Conservation (phyloP, 208 protist species). For the Trypanosoma congolense region DNA sequence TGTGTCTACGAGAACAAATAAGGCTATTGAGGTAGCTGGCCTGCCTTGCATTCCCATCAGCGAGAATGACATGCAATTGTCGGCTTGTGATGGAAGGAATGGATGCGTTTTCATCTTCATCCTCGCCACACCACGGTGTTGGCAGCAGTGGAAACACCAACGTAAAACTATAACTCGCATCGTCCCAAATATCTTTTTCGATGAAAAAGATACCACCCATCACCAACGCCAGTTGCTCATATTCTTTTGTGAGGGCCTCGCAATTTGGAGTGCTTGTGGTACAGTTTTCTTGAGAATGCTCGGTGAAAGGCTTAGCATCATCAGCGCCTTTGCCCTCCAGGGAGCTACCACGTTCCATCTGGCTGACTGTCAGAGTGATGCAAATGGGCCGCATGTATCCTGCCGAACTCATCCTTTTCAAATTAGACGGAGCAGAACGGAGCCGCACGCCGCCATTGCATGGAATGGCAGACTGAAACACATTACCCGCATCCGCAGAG, state of each 20-base stretch:
- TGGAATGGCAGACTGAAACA: no score
- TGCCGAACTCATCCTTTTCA: not conserved
- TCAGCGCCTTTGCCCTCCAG: not conserved
- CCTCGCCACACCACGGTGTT: constrained; percentile 54
- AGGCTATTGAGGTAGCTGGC: constrained; percentile 67
- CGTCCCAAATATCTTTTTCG: not conserved
- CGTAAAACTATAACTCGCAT: constrained; percentile 31
- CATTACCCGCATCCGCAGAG: no score
- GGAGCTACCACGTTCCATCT: not conserved
- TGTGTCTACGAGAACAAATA: constrained; percentile 78
- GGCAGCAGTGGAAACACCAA: constrained; percentile 74
- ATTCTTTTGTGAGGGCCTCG: constrained; percentile 4
- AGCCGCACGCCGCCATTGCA: not conserved
- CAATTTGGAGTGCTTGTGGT: not conserved
- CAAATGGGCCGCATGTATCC: not conserved
- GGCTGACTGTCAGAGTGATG: not conserved
- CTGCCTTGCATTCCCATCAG: constrained; percentile 60
- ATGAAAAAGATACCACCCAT: constrained; percentile 53
- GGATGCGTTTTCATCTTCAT: constrained; percentile 17
- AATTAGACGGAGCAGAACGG: not conserved
- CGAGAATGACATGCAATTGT: constrained; percentile 70
- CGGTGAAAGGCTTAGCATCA: not conserved
- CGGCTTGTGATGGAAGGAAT: constrained; percentile 11
- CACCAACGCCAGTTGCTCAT: constrained; percentile 24
- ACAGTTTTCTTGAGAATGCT: not conserved